Evolutionary conservation across 2,329 filamentous ascomycete species (phyloP).

Genomic region (Ceratocystis eucalypticola): DNA sequence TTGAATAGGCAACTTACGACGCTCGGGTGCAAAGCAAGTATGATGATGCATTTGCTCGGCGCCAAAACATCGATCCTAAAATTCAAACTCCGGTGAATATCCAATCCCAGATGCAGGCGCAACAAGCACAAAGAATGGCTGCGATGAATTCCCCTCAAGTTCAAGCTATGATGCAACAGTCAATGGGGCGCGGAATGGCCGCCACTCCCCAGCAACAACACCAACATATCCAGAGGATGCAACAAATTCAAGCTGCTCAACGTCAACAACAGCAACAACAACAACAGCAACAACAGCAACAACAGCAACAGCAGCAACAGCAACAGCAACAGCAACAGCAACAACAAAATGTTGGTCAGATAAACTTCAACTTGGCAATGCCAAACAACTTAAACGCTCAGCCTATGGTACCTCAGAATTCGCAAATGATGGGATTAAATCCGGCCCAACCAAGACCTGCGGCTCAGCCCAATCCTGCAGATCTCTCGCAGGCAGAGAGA

Average conservation of each 20-base stretch:
- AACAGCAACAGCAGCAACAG: constrained; percentile 26
- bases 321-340: constrained; percentile 24
- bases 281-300: constrained; percentile 22
- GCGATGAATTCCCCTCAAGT: neutral
- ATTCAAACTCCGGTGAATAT: constrained; percentile 25
- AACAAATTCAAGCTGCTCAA: constrained; percentile 20
- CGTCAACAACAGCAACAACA: constrained; percentile 25
- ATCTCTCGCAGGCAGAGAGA: neutral
- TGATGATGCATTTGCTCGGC: constrained; percentile 37
- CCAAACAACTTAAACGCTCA: constrained; percentile 21
- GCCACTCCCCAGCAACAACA: constrained; percentile 22
- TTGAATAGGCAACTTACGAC: constrained; percentile 36
- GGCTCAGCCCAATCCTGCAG: neutral
- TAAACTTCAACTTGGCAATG: constrained; percentile 7
- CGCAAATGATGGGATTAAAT: constrained; percentile 24
- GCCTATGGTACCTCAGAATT: constrained; percentile 20
- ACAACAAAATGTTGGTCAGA: constrained; percentile 28
- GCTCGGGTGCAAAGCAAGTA: constrained; percentile 34
- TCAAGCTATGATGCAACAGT: constrained; percentile 19
- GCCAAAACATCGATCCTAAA: constrained; percentile 36
- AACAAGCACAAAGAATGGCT: constrained; percentile 8
- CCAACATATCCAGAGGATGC: constrained; percentile 18
- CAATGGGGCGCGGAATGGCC: constrained; percentile 23
- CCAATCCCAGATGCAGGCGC: neutral
- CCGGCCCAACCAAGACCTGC: constrained; percentile 20